Evolutionary conservation across 345 rosid species (phyloP), one percentile per base, ranked within the genome.

Genomic region (Lumnitzera racemosa): DNA sequence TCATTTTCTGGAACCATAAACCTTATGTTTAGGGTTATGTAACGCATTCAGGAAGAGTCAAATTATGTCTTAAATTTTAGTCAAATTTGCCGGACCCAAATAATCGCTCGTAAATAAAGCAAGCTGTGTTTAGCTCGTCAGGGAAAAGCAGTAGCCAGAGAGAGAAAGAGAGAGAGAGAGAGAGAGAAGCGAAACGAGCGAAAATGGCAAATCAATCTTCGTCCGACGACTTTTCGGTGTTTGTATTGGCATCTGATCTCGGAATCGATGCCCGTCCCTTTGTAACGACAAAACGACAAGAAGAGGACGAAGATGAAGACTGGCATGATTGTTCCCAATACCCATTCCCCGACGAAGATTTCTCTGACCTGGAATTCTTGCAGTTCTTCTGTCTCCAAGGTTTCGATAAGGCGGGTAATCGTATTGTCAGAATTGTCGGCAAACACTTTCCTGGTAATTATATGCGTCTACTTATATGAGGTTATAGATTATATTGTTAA

Each of bases 311-410:
- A 13, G 73, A 64, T 48, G 96, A 90, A 46, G 75, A 76, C 41
- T 94, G 99, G 97, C 95, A 88, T 60, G 95, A 89, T 66, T 94
- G 97, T 75, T 64, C 87, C 15, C 89, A 80, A 71, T 63, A 73
- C 61, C 83, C 81, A 52, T 68, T 70, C 0, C 62, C 74, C 3
- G 90, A 87, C 51, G 96, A 89, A 47, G 96, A 94, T 67, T 90
- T 90, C 85, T 78, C 92, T 54, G 95, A 88, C 82, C 97, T 94
- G 49, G 97, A 94, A 25, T 70, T 76, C 55, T 80, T 85, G 47
- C 97, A 78, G 31, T 87, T 94, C 83, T 80, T 92, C 61, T 65
- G 74, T 57, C 78, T 81, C 58, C 78, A 83, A 25, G 98, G 98
- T 51, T 80, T 76, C 24, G 98, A 92, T 67, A 84, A 83, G 65